Base-by-base conservation (phyloP, 129 eudicot genomes). In the Chrysanthemum makinoi region DNA sequence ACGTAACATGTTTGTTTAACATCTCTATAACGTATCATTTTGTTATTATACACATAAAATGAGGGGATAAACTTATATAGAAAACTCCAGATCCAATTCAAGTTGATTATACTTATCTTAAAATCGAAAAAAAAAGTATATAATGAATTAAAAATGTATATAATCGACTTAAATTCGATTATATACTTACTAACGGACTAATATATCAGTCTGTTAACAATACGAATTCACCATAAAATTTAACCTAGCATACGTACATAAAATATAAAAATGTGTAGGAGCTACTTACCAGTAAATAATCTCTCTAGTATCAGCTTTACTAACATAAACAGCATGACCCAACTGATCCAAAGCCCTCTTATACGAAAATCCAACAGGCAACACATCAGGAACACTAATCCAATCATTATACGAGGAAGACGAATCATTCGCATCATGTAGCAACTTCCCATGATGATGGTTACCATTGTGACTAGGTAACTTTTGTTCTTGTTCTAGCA, bases 251-350 rank as follows among this genome's bases (percentile, higher is more conserved):
- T 39, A 39, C 46, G 7, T 39, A 39, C 46, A 39, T 39, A 8
- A 39, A 39, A 1, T 39, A 39, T 6, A 1, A 39, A 39, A 39
- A 39, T 6, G 46, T 39, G 2, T 28, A 65, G 9, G 2, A n/a
- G 2, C 64, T 35, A 35, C 9, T 7, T 2, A 88, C 98, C 98
- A 92, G 71, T 62, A 89, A 19, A 86, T 73, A 15, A 92, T 92
- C 79, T 89, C 91, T 43, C 79, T 82, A 7, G 87, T 69, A 51
- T 30, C 26, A 71, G 80, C 70, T 48, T 79, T 83, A 58, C 78
- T 77, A 26, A 92, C 96, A 65, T 79, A 68, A 83, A 92, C 86
- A 12, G 98, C 95, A 76, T 92, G 98, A 19, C 96, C 91, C 80
- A 92, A 77, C 10, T 75, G 77, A 50, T 86, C 89, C 86, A 92